Evolutionary conservation across 805 yeast genomes (phyloP).

Genomic region (Novakomyces olei): DNA sequence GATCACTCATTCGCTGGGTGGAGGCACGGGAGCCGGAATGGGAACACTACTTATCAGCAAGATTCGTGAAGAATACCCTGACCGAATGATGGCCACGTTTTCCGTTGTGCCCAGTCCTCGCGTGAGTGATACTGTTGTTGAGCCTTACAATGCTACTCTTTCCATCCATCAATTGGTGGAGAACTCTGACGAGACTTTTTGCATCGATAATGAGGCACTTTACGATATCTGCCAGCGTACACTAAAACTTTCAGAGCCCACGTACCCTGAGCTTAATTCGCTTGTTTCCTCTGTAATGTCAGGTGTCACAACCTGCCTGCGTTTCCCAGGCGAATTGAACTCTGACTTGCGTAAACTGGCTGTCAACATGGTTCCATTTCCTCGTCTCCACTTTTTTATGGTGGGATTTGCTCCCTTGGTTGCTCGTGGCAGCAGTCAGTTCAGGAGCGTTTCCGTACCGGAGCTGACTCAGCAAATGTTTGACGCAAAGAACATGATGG

Average conservation of each 20-base stretch:
- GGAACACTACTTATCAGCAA: constrained; percentile 73
- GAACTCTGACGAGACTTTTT: constrained; percentile 79
- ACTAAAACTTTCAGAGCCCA: constrained; percentile 56
- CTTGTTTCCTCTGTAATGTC: constrained; percentile 84
- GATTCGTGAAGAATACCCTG: constrained; percentile 83
- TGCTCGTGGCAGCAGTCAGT: constrained; percentile 51
- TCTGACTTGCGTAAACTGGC: constrained; percentile 80
- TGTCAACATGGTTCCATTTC: constrained; percentile 87
- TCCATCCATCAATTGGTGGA: constrained; percentile 86
- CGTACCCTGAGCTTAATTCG: constrained; percentile 58
- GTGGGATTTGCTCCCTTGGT: constrained; percentile 89
- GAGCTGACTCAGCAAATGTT: constrained; percentile 91
- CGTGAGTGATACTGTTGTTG: constrained; percentile 81
- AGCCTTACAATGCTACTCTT: constrained; percentile 83
- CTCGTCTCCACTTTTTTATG: constrained; percentile 88
- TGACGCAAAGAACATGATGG: constrained; percentile 86
- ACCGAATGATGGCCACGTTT: constrained; percentile 91
- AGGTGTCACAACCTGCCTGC: constrained; percentile 82
- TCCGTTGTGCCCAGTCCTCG: constrained; percentile 90
- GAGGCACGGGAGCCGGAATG: constrained; percentile 97
- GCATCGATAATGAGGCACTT: constrained; percentile 87
- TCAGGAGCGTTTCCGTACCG: constrained; percentile 71
- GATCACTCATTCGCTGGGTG: constrained; percentile 60
- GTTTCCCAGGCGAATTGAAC: constrained; percentile 90
- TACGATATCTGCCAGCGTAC: constrained; percentile 78